Evolutionary conservation across 768 basidiomycete genomes (phyloP).

Genomic region (Naganishia vishniacii): DNA sequence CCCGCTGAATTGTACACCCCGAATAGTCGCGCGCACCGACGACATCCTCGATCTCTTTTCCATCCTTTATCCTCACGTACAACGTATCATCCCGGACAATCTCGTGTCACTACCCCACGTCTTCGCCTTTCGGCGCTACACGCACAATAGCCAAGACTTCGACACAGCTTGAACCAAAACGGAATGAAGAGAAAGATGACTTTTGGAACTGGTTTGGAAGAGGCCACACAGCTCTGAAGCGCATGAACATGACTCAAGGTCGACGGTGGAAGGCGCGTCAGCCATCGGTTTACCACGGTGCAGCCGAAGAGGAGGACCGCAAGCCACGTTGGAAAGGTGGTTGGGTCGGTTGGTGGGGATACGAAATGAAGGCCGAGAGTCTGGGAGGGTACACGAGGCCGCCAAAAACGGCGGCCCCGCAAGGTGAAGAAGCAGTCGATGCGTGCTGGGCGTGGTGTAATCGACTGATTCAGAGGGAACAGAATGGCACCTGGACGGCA

Average conservation of each 20-base stretch:
- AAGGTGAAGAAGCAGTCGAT: conserved; percentile 27
- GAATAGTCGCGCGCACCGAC: conserved; percentile 31
- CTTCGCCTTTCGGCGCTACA: background rate
- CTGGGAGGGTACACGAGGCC: conserved; percentile 38
- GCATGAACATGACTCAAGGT: conserved; percentile 14
- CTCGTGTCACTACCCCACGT: conserved; percentile 23
- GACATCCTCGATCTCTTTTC: conserved; percentile 40
- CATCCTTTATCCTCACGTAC: conserved; percentile 43
- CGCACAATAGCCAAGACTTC: background rate
- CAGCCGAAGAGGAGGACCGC: conserved; percentile 11
- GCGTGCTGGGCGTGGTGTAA: conserved; percentile 46
- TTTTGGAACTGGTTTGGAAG: conserved; percentile 16
- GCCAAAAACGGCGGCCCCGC: conserved; percentile 14
- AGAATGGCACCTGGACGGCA: conserved; percentile 39
- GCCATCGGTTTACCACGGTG: background rate
- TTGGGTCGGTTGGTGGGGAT: conserved; percentile 49
- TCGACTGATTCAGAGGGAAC: conserved; percentile 33
- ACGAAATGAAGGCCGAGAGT: conserved; percentile 49
- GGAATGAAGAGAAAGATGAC: background rate
- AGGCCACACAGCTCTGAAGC: conserved; percentile 5
- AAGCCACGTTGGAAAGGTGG: conserved; percentile 41
- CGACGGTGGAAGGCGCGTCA: conserved; percentile 18
- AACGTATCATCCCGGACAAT: conserved; percentile 33
- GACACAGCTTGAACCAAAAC: background rate
- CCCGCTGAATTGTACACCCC: background rate